A percentile compares a stretch with the other conserved stretches of the same genome.
These are phyloP conservation scores for Tuber indicum DNA, from an alignment of 495 filamentous ascomycete species.

Conservation along the genomic window DNA sequence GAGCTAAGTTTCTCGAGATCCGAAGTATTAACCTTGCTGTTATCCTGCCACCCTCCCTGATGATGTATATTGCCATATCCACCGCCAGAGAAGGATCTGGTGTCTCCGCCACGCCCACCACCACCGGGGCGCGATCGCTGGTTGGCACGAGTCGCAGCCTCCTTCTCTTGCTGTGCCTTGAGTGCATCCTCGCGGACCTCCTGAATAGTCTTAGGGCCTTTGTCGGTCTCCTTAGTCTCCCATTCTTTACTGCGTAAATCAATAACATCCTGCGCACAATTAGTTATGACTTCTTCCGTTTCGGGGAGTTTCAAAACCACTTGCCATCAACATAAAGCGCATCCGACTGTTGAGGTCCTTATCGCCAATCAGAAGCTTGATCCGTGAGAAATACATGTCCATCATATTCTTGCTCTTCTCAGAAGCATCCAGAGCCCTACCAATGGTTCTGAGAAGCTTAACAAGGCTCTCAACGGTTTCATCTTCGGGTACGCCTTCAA, in stretches of 20 bases:
- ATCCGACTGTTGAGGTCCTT: conserved; percentile 76
- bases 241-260: conserved; percentile 72
- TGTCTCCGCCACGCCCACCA: conserved; percentile 65
- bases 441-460: conserved; percentile 86
- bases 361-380: conserved; percentile 68
- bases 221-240: conserved; percentile 77
- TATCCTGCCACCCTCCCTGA: conserved; percentile 46
- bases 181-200: conserved; percentile 80
- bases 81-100: conserved; percentile 64
- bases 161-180: conserved; percentile 65
- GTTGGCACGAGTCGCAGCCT: conserved; percentile 56
- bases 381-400: conserved; percentile 88
- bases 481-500: conserved; percentile 87
- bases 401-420: conserved; percentile 78
- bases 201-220: conserved; percentile 92
- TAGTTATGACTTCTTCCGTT: conserved; percentile 9
- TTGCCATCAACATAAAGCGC: conserved; percentile 86
- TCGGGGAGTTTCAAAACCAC: conserved; percentile 16
- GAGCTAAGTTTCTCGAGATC: conserved; percentile 71
- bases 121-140: conserved; percentile 56
- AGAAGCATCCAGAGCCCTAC: conserved; percentile 69
- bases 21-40: conserved; percentile 70
- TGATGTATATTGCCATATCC: conserved; percentile 58
- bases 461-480: conserved; percentile 91
- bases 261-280: conserved; percentile 59